Evolutionary conservation across 2,329 filamentous ascomycete species (phyloP).

Genomic region (Ceratocystis harringtonii): DNA sequence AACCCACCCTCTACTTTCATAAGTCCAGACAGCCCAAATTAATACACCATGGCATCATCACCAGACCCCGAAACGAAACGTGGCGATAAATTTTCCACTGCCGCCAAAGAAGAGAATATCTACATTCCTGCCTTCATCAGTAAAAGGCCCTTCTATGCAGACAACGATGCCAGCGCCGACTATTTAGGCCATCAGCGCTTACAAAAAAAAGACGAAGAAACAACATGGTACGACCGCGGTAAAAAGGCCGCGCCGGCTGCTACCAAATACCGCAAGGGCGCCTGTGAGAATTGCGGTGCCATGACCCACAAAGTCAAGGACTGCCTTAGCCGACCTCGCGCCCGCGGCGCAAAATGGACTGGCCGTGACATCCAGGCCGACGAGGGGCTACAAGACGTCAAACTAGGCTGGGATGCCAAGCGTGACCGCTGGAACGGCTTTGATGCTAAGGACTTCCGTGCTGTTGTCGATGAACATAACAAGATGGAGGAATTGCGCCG

Average conservation of each 20-base stretch:
- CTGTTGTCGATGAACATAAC: slow-evolving; percentile 80
- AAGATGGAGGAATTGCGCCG: slow-evolving; percentile 64
- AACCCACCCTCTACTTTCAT: not conserved
- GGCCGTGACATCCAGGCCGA: slow-evolving; percentile 90
- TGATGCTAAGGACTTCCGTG: slow-evolving; percentile 69
- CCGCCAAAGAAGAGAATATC: slow-evolving; percentile 80
- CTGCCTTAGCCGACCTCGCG: slow-evolving; percentile 75
- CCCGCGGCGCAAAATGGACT: slow-evolving; percentile 80
- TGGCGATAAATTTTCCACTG: slow-evolving; percentile 21
- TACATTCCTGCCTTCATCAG: slow-evolving; percentile 98
- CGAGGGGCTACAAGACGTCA: slow-evolving; percentile 70
- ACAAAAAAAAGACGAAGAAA: slow-evolving; percentile 40
- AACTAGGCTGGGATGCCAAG: slow-evolving; percentile 92
- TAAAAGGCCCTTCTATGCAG: slow-evolving; percentile 89
- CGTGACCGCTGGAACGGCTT: slow-evolving; percentile 98
- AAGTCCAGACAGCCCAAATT: not conserved
- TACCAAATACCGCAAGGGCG: slow-evolving; percentile 94
- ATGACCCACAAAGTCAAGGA: slow-evolving; percentile 96
- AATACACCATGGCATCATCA: not conserved
- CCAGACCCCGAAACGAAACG: slow-evolving; percentile 4
- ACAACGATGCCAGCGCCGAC: slow-evolving; percentile 59
- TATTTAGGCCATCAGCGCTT: slow-evolving; percentile 95
- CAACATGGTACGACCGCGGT: slow-evolving; percentile 75
- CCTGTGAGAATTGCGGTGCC: slow-evolving; percentile 94
- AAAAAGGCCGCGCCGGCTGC: slow-evolving; percentile 72